These are phyloP conservation scores for Amanita pallidorosea DNA, from an alignment of 768 basidiomycete species.

Conservation along the genomic window DNA sequence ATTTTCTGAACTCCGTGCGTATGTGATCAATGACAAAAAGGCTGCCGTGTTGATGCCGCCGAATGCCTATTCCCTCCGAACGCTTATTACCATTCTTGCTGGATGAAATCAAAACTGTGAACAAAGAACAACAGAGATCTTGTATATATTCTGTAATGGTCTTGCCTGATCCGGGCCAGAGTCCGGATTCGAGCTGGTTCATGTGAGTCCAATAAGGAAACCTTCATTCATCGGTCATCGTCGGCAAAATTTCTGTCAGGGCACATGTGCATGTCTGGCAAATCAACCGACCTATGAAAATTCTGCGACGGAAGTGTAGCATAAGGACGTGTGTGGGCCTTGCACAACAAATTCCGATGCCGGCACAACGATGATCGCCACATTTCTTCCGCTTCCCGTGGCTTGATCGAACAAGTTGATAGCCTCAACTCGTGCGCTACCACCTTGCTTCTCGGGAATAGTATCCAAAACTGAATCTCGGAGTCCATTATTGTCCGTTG, in stretches of 20 bases:
- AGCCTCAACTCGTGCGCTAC: constrained; percentile 22
- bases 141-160: neutral
- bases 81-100: neutral
- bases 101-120: neutral
- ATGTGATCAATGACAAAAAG: neutral
- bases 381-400: constrained; percentile 62
- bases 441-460: constrained; percentile 3
- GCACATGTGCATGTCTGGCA: neutral
- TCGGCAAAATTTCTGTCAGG: neutral
- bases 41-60: neutral
- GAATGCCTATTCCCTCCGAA: neutral
- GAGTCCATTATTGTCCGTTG: neutral
- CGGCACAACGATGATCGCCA: constrained; percentile 47
- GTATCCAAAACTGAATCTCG: neutral
- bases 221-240: constrained; percentile 1
- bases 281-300: neutral
- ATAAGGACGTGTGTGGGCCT: neutral
- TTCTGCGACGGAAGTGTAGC: neutral
- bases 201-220: neutral
- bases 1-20: neutral
- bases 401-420: constrained; percentile 68
- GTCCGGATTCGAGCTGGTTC: neutral
- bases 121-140: neutral
- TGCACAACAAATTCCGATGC: constrained; percentile 1
- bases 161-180: neutral